Evolutionary conservation across 768 basidiomycete genomes (phyloP), one percentile per base, ranked within the genome.

Genomic region (Suillus luteus): DNA sequence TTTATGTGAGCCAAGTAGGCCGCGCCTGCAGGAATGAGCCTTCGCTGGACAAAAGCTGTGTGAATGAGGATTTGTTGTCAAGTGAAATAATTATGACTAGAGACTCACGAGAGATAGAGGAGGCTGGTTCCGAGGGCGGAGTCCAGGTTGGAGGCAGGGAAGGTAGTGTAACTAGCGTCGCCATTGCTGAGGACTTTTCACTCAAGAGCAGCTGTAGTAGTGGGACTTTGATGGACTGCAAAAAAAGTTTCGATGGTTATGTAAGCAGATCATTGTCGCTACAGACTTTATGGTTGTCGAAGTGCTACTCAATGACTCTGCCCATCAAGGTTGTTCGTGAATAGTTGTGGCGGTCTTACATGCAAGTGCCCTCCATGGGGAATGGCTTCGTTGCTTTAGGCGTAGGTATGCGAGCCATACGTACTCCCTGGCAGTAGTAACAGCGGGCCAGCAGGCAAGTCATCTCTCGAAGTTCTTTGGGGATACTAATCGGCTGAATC

Each of bases 1-100:
- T 87, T 87, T 33, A 93, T 87, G 66, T 95, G 88, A 46, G 87
- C 88, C 62, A 95, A 84, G 78, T 92, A 97, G 3, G 94, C 93
- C 27, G 90, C 86, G 35, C 97, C 97, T 37, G 90, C 92, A 31
- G 95, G 92, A 60, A 96, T 85, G 54, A 98, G 77, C 67, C 74
- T 82, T 43, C 84, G 78, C 54, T 79, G 75, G 44, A 79, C 78
- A 41, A 82, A 76, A 24, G 81, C 79, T 75, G 68, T 43, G 33
- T 37, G 37, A n/a, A 37, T 24, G 24, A 62, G 22, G 9, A 57
- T 24, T 62, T 27, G 63, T 35, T 6, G 8, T n/a, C 35, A 24
- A 48, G 31, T 62, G 19, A 4, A 27, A 74, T 15, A 22, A 31
- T 15, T 10, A 48, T 14, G 19, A 19, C 37, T 57, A 35, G 43